phyloP scores from a whole-genome alignment of 2,329 filamentous ascomycete species.

The Lasiodiplodia sp. region DNA sequence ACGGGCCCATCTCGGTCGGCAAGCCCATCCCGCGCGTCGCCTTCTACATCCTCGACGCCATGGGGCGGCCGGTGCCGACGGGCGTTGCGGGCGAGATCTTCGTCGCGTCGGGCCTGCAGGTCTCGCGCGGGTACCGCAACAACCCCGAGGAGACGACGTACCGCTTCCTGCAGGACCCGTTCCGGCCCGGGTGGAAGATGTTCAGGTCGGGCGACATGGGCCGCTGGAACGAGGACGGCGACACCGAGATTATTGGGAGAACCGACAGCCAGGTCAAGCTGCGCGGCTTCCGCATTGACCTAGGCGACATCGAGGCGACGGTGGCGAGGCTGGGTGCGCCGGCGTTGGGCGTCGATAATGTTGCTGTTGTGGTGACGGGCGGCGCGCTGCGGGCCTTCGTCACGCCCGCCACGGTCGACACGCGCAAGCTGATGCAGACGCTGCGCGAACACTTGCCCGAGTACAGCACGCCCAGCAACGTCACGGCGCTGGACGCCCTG shows the following conservation, averaged over 20 bases:
- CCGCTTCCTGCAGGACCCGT: constrained; percentile 25
- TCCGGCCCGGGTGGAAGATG: constrained; percentile 21
- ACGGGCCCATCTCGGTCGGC: constrained; percentile 15
- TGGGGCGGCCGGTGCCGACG: constrained; percentile 23
- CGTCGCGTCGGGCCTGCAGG: constrained; percentile 24
- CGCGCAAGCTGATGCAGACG: neutral
- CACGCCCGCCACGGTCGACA: constrained; percentile 22
- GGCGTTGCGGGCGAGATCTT: constrained; percentile 30
- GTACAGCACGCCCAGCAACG: constrained; percentile 23
- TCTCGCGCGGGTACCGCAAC: constrained; percentile 29
- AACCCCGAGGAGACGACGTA: constrained; percentile 9
- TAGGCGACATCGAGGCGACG: constrained; percentile 32
- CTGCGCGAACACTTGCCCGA: constrained; percentile 16
- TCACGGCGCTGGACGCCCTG: constrained; percentile 10
- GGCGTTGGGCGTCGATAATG: neutral
- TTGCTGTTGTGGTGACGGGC: constrained; percentile 13
- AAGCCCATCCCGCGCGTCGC: constrained; percentile 20
- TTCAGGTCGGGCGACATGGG: constrained; percentile 31
- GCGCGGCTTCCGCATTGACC: constrained; percentile 33
- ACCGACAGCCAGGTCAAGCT: constrained; percentile 34
- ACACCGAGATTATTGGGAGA: constrained; percentile 32
- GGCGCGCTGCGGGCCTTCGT: constrained; percentile 23
- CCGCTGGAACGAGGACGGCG: constrained; percentile 23
- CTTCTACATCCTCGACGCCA: constrained; percentile 30
- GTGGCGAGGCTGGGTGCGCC: constrained; percentile 4